Conservation (phyloP, 75 land plant genomes). For the Cupressus sempervirens region DNA sequence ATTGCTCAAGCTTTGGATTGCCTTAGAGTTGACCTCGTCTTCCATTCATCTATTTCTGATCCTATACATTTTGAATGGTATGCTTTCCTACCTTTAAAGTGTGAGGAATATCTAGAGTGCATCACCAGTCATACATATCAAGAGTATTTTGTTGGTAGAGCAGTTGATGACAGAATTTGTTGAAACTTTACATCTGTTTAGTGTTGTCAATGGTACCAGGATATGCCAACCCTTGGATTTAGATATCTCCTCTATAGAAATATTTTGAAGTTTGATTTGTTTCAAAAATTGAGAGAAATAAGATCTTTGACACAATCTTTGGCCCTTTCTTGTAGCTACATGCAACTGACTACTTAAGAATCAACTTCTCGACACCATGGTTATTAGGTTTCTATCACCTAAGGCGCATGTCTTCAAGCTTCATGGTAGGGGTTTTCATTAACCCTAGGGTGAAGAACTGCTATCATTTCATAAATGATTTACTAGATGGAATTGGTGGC, state of each 20-base stretch:
- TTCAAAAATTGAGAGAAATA: neutral
- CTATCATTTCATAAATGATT: neutral
- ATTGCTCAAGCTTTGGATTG: too few relatives aligned
- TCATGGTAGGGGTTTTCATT: constrained; percentile 11
- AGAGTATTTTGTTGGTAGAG: neutral
- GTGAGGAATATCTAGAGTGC: too few relatives aligned
- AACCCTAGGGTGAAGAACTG: constrained; percentile 7
- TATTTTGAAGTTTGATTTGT: neutral
- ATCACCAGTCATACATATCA: too few relatives aligned
- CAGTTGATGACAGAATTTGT: neutral
- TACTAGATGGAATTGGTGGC: neutral
- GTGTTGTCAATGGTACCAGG: neutral
- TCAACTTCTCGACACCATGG: neutral
- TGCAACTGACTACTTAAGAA: neutral
- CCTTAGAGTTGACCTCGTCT: too few relatives aligned
- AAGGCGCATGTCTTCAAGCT: constrained; percentile 12
- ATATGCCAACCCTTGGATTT: neutral
- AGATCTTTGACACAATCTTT: neutral
- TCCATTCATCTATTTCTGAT: too few relatives aligned
- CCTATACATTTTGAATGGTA: too few relatives aligned
- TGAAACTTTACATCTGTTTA: constrained; percentile 1
- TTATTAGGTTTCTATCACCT: neutral
- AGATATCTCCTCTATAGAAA: neutral
- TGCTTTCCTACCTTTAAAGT: too few relatives aligned
- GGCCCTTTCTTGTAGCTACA: neutral